Evolutionary conservation across 495 filamentous ascomycete species (phyloP).

Genomic region (Aspergillus asperescens): DNA sequence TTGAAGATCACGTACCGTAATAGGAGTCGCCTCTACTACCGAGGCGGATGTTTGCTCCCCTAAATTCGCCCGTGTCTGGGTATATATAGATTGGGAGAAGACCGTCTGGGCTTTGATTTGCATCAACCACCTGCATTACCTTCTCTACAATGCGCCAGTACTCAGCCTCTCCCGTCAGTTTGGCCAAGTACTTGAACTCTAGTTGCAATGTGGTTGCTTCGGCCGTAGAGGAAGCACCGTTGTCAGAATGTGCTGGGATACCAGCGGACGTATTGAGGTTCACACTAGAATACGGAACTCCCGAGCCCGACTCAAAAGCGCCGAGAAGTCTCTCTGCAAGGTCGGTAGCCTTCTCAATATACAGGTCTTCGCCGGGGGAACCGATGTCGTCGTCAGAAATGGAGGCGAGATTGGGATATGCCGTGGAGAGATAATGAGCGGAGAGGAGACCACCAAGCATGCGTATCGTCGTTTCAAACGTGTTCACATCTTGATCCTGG

Average conservation of each 20-base stretch:
- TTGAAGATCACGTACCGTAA: conserved; percentile 55
- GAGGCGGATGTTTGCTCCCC: conserved; percentile 78
- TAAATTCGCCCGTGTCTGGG: conserved; percentile 71
- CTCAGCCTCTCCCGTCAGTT: conserved; percentile 83
- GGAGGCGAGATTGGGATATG: conserved; percentile 62
- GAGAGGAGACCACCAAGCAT: conserved; percentile 95
- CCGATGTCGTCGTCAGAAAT: conserved; percentile 60
- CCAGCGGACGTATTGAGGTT: conserved; percentile 73
- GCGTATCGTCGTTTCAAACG: conserved; percentile 96
- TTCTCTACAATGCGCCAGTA: conserved; percentile 90
- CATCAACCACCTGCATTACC: conserved; percentile 84
- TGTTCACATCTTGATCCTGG: conserved; percentile 91
- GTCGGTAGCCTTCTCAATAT: conserved; percentile 92
- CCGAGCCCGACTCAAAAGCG: conserved; percentile 80
- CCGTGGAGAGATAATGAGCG: conserved; percentile 84
- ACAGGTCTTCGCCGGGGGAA: conserved; percentile 76
- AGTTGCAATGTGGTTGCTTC: conserved; percentile 90
- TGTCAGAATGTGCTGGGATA: conserved; percentile 71
- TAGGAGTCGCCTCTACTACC: conserved; percentile 94
- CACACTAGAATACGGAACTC: conserved; percentile 85
- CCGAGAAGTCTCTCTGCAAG: conserved; percentile 80
- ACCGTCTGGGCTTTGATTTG: conserved; percentile 70
- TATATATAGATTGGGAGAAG: conserved; percentile 88
- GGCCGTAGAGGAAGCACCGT: conserved; percentile 88
- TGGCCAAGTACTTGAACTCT: conserved; percentile 96